phyloP scores from a whole-genome alignment of 768 basidiomycete species.

The Rhodotorula diobovata region DNA sequence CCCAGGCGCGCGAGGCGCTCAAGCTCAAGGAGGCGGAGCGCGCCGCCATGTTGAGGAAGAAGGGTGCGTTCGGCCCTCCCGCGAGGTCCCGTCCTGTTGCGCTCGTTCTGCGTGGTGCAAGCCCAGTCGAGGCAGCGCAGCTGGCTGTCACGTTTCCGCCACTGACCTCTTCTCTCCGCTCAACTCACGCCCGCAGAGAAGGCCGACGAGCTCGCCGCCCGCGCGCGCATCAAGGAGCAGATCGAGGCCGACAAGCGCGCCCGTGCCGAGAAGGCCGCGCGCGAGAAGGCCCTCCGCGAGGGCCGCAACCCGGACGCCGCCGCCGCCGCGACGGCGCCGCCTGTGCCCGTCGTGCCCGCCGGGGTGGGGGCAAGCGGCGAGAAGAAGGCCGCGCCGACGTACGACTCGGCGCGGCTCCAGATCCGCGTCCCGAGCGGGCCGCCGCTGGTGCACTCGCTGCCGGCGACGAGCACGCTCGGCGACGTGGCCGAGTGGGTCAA shows the following conservation, averaged over 20 bases:
- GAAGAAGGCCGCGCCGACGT: slow-evolving; percentile 63
- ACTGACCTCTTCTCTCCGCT: neutral
- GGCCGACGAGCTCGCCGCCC: slow-evolving; percentile 77
- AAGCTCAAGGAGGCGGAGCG: slow-evolving; percentile 54
- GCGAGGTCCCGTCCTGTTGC: no score
- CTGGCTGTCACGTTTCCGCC: no score
- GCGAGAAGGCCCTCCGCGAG: slow-evolving; percentile 86
- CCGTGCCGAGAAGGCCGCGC: slow-evolving; percentile 77
- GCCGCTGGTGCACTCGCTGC: slow-evolving; percentile 59
- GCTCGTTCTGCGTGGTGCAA: no score
- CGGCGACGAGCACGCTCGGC: slow-evolving; percentile 43
- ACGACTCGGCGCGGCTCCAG: slow-evolving; percentile 85
- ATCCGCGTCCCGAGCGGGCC: slow-evolving; percentile 74
- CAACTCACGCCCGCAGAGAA: slow-evolving; percentile 66
- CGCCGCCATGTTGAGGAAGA: slow-evolving; percentile 70
- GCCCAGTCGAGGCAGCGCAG: no score
- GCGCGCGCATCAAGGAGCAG: slow-evolving; percentile 81
- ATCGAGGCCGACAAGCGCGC: slow-evolving; percentile 90
- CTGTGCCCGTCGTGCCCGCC: slow-evolving; percentile 35
- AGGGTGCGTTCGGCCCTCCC: slow-evolving; percentile 61
- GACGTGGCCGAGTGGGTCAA: slow-evolving; percentile 29
- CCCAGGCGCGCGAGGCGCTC: slow-evolving; percentile 69
- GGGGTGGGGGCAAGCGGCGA: slow-evolving; percentile 48
- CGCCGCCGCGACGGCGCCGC: slow-evolving; percentile 45
- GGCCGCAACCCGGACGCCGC: slow-evolving; percentile 51